These are phyloP conservation scores for Medicago lupulina DNA, from an alignment of 306 rosid species.

Conservation along the genomic window DNA sequence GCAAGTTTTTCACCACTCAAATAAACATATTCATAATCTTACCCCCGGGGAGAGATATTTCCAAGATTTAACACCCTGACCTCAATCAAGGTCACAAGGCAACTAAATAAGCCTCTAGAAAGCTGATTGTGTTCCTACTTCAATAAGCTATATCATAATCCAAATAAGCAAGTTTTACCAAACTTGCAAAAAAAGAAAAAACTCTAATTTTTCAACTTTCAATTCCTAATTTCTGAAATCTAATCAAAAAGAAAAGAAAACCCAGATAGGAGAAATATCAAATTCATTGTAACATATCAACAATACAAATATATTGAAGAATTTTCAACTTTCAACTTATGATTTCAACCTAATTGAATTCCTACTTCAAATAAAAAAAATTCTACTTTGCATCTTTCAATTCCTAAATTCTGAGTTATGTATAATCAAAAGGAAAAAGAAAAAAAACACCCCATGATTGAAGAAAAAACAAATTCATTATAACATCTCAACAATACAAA, in stretches of 20 bases:
- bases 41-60: background rate
- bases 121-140: background rate
- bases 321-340: background rate
- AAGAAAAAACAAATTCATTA: background rate
- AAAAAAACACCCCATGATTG: background rate
- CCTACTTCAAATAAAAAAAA: background rate
- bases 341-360: background rate
- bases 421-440: constrained; percentile 29
- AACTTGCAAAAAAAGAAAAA: background rate
- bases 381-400: no score
- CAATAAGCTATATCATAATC: constrained; percentile 4
- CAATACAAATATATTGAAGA: background rate
- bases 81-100: background rate
- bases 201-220: constrained; percentile 9
- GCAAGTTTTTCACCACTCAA: no score
- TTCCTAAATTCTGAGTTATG: background rate
- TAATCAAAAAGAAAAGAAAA: constrained; percentile 20
- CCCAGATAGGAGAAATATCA: background rate
- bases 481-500: constrained; percentile 17
- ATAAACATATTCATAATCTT: no score
- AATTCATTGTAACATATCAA: constrained; percentile 11
- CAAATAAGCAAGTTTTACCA: constrained; percentile 8
- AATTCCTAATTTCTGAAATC: background rate
- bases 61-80: background rate
- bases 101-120: constrained; percentile 5